Evolutionary conservation across 257 asterid genomes (phyloP), one percentile per base, ranked within the genome.

Genomic region (Solanum sitiens): DNA sequence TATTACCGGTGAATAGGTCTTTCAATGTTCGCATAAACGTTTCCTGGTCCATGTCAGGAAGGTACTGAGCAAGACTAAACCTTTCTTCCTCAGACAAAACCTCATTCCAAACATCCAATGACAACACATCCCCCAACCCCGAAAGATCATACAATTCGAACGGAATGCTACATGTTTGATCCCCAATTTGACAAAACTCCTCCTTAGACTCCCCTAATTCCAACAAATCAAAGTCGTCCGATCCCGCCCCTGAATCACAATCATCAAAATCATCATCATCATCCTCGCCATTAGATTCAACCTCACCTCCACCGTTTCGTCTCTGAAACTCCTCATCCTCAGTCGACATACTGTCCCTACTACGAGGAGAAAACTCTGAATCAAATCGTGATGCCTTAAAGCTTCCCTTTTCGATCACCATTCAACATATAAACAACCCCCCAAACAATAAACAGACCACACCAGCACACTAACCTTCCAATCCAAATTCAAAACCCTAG

Each of bases 11-110:
- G 83, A 96, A 92, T 39, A 98, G 94, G 89, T 95, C 99, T 90
- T 94, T 93, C 93, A 96, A 89, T 0, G 99, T 94, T 77, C 90
- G 86, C 84, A 93, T 94, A 44, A 94, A 98, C 75, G 88, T 93
- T 90, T 98, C 99, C 72, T 98, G 98, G 93, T 96, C 98, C 98
- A 96, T 93, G 90, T 98, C 99, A 32, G 99, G 99, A 72, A 98
- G 90, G 91, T 91, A 96, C 92, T 92, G 95, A 85, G 98, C 84
- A 87, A 98, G 99, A 56, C 89, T 76, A 90, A 93, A 93, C 80
- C 99, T 92, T 77, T 96, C 99, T 87, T 95, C 99, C 92, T 96
- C 99, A 0, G 95, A 91, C 75, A 98, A 91, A 79, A 92, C 91
- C 88, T 98, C 99, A 92, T 96, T 98, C 99, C 99, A 98, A 40